Base-by-base conservation (phyloP, 768 basidiomycete genomes). In the Tricholoma flavovirens region DNA sequence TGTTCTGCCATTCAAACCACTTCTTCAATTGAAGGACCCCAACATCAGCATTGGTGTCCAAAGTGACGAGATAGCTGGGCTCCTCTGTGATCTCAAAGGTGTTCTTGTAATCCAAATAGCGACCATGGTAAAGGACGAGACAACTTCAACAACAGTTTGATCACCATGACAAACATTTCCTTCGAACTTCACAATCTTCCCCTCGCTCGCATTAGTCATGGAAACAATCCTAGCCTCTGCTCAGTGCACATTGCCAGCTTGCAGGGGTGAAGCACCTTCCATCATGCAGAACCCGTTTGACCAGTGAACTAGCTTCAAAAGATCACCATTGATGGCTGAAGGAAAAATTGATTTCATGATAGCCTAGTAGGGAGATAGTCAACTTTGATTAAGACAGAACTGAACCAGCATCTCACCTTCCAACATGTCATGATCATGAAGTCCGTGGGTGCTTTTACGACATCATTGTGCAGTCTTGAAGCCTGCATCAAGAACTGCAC, bases 1-100 rank as follows among this genome's bases (percentile, higher is more conserved):
- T 84, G 64, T 96, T 87, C 51, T 89, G 86, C 96, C 95, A 98
- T 50, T 87, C 85, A 73, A 98, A 94, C 97, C 97, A 99, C 67
- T 96, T 90, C 76, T 99, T 99, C 46, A 91, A 92, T 67, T 89
- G 84, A 5, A 99, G 77, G 15, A 98, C 92, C 38, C 93, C 95
- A 60, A 98, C 86, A 30, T 80, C 82, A 2, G 93, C 89, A 60
- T 93, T 87, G 5, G 79, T 85, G 32, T 78, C 75, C 57, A 97
- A 66, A 33, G 85, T 78, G 15, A 99, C 87, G 24, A 84, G 68
- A 70, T 96, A 97, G 61, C 95, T 92, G 0, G 89, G 86, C 68
- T 97, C 94, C 59, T 93, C 87, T 43, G 87, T 79, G 11, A 86
- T 87, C 71, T 98, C 93, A 72, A 99, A 99, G 0, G 97, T 98